Conservation (phyloP, 192 early-diverging fungal genomes). For the Cladochytrium replicatum region DNA sequence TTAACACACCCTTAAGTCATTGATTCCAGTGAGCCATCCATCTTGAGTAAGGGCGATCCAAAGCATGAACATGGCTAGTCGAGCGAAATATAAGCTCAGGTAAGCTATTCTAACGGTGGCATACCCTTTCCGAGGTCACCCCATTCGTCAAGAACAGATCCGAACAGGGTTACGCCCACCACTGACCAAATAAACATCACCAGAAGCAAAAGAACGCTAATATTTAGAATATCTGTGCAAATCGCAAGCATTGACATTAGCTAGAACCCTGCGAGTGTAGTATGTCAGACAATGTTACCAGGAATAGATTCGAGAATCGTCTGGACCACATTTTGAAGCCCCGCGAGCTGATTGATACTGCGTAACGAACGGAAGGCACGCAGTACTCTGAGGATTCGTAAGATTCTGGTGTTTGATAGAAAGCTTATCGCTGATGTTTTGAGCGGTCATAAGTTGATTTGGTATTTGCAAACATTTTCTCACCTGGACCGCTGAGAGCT, state of each 20-base stretch:
- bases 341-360: conserved; percentile 16
- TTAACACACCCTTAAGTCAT: conserved; percentile 17
- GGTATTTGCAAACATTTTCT: no score
- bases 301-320: conserved; percentile 24
- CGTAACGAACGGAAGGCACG: conserved; percentile 22
- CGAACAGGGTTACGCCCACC: conserved; percentile 29
- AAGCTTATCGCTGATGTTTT: background rate
- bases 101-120: background rate
- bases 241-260: background rate
- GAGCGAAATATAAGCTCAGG: background rate
- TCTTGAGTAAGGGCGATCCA: conserved; percentile 28
- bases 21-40: conserved; percentile 26
- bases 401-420: conserved; percentile 8
- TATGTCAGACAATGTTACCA: conserved; percentile 1
- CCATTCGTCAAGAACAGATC: conserved; percentile 7
- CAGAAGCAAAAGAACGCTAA: conserved; percentile 22
- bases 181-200: conserved; percentile 33
- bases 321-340: conserved; percentile 24
- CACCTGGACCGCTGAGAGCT: background rate
- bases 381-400: conserved; percentile 18
- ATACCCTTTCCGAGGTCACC: conserved; percentile 18
- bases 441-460: no score
- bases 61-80: conserved; percentile 20
- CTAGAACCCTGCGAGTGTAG: no score
- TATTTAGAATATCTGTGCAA: conserved; percentile 28